phyloP scores from a whole-genome alignment of 306 rosid genomes.

The Ammopiptanthus mongolicus region DNA sequence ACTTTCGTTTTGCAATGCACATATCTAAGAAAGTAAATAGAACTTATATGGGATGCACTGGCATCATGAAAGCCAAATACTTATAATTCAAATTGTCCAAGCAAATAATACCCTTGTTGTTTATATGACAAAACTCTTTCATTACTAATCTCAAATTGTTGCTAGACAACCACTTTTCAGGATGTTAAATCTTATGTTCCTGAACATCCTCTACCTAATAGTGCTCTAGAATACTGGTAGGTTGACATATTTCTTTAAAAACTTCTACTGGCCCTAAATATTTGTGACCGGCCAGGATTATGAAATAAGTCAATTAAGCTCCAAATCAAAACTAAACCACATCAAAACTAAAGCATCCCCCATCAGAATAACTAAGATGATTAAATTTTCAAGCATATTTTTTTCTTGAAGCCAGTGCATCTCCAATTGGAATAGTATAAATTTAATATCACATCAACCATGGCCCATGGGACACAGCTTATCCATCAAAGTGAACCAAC shows the following conservation, averaged over 20 bases:
- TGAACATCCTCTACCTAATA: not conserved
- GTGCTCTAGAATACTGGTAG: not conserved
- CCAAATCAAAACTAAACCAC: not conserved
- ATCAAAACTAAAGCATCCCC: not conserved
- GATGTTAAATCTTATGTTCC: not conserved
- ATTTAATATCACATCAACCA: not conserved
- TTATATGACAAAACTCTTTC: slow-evolving; percentile 10
- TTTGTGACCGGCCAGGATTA: not conserved
- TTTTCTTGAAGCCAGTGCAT: not conserved
- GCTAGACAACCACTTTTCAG: not conserved
- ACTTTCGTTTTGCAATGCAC: not conserved
- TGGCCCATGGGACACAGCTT: not conserved
- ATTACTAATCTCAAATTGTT: not conserved
- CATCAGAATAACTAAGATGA: not conserved
- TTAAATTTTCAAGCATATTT: not conserved
- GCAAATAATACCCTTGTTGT: slow-evolving; percentile 1
- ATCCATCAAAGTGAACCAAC: slow-evolving; percentile 5
- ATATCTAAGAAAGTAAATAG: not conserved
- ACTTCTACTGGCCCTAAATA: not conserved
- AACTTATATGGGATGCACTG: slow-evolving; percentile 1
- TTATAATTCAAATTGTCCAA: slow-evolving; percentile 2
- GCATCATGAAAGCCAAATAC: not conserved
- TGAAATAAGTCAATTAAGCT: slow-evolving; percentile 16
- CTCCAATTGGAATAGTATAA: not conserved
- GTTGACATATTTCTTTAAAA: not conserved